Conservation (phyloP, 169 alveolate genomes). For the Sarcocystis neurona region DNA sequence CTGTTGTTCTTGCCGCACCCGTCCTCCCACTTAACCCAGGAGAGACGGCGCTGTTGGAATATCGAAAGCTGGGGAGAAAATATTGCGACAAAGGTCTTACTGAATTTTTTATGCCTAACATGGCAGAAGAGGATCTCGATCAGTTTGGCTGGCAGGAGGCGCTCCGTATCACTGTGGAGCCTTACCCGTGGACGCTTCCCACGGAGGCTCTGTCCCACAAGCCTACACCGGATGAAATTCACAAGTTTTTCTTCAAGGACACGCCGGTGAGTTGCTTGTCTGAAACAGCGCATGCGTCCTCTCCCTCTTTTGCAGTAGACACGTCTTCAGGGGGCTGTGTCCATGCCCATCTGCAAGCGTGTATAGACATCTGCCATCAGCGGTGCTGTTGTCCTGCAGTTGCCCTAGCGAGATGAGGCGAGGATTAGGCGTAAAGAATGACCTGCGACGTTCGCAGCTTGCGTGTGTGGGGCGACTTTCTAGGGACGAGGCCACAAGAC, state of each 20-base stretch:
- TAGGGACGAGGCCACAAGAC: no score
- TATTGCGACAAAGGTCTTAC: background rate
- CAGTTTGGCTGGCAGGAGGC: slow-evolving; percentile 50
- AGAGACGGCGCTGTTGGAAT: slow-evolving; percentile 18
- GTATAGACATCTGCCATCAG: no score
- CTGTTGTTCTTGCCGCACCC: background rate
- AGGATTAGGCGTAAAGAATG: no score
- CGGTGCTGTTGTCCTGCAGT: no score
- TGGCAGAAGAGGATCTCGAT: slow-evolving; percentile 3
- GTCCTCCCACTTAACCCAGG: background rate
- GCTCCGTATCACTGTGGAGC: background rate
- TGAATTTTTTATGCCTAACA: background rate
- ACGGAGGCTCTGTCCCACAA: slow-evolving; percentile 23
- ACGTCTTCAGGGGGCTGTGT: no score
- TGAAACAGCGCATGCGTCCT: no score
- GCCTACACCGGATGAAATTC: slow-evolving; percentile 18
- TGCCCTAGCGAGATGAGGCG: no score
- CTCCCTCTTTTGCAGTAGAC: no score
- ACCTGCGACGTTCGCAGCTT: no score
- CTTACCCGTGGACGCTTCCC: slow-evolving; percentile 35
- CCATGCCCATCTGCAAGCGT: no score
- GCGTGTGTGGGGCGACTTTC: no score
- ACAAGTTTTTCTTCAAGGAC: slow-evolving; percentile 45
- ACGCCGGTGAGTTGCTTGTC: slow-evolving; percentile 26
- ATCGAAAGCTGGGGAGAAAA: background rate